These are phyloP conservation scores for Cyclanthera cordifolia DNA, from an alignment of 306 rosid species.

Conservation along the genomic window DNA sequence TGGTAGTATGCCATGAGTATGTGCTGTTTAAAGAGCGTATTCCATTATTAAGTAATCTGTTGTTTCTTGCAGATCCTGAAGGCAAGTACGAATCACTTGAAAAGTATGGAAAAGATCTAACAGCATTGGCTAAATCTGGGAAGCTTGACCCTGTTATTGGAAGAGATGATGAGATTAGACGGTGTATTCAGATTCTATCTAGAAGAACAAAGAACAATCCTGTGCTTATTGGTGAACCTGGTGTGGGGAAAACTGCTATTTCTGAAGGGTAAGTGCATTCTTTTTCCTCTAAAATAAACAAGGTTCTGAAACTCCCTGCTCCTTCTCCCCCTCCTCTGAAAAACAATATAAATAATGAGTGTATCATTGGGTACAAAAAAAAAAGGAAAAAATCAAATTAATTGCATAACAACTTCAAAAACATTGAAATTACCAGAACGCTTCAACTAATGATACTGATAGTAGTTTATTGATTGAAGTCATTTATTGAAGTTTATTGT, in stretches of 20 bases:
- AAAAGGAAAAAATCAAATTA: too few relatives aligned
- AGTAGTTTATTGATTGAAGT: too few relatives aligned
- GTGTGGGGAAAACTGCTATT: slow-evolving; percentile 96
- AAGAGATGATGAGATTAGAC: slow-evolving; percentile 96
- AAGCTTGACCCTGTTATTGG: slow-evolving; percentile 99
- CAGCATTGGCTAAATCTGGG: slow-evolving; percentile 88
- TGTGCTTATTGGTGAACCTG: slow-evolving; percentile 97
- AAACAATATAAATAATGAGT: too few relatives aligned
- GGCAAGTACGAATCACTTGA: slow-evolving; percentile 94
- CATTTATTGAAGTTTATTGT: too few relatives aligned
- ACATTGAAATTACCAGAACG: too few relatives aligned
- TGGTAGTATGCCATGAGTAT: slow-evolving; percentile 8
- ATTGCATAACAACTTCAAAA: too few relatives aligned
- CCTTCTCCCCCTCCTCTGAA: too few relatives aligned
- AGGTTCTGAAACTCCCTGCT: background rate
- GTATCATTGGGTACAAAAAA: too few relatives aligned
- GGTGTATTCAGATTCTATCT: slow-evolving; percentile 97
- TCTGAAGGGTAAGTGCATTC: slow-evolving; percentile 76
- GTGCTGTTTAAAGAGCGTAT: slow-evolving; percentile 2
- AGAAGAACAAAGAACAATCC: slow-evolving; percentile 98
- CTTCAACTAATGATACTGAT: too few relatives aligned
- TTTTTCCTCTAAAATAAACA: background rate
- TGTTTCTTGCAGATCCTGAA: slow-evolving; percentile 74
- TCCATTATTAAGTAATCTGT: slow-evolving; percentile 9
- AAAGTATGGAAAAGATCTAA: slow-evolving; percentile 94